These are phyloP conservation scores for Phytophthora sp. DNA, from an alignment of 352 stramenopile genomes.

Conservation along the genomic window DNA sequence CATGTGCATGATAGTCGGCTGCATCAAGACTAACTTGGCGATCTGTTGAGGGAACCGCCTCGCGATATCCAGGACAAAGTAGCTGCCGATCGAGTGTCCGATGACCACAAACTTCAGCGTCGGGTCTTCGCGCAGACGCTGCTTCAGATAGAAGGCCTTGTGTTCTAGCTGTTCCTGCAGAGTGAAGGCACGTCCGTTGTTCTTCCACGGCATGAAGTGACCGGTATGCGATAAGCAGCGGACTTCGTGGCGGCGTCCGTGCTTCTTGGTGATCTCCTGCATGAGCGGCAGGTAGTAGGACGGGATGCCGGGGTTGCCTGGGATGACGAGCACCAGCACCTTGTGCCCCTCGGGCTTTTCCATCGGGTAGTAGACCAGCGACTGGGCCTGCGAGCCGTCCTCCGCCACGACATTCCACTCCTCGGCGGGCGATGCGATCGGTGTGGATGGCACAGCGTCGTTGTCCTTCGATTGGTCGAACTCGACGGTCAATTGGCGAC, in stretches of 20 bases:
- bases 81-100: slow-evolving; percentile 72
- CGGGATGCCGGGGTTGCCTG: slow-evolving; percentile 68
- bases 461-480: slow-evolving; percentile 6
- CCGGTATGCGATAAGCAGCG: slow-evolving; percentile 63
- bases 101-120: slow-evolving; percentile 57
- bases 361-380: slow-evolving; percentile 53
- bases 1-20: slow-evolving; percentile 76
- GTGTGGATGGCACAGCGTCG: slow-evolving; percentile 13
- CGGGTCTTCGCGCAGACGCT: slow-evolving; percentile 54
- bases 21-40: slow-evolving; percentile 70
- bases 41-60: slow-evolving; percentile 58
- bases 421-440: slow-evolving; percentile 32
- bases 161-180: slow-evolving; percentile 66
- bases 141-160: slow-evolving; percentile 55
- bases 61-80: slow-evolving; percentile 61
- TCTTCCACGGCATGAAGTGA: slow-evolving; percentile 75
- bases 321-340: slow-evolving; percentile 64
- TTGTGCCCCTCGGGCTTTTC: slow-evolving; percentile 29
- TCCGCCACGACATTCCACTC: slow-evolving; percentile 57
- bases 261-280: slow-evolving; percentile 49
- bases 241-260: slow-evolving; percentile 53
- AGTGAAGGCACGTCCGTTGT: slow-evolving; percentile 53
- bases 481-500: slow-evolving; percentile 32
- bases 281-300: slow-evolving; percentile 76
- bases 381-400: slow-evolving; percentile 49